phyloP scores from a whole-genome alignment of 169 alveolate genomes.

The Sarcocystis neurona region DNA sequence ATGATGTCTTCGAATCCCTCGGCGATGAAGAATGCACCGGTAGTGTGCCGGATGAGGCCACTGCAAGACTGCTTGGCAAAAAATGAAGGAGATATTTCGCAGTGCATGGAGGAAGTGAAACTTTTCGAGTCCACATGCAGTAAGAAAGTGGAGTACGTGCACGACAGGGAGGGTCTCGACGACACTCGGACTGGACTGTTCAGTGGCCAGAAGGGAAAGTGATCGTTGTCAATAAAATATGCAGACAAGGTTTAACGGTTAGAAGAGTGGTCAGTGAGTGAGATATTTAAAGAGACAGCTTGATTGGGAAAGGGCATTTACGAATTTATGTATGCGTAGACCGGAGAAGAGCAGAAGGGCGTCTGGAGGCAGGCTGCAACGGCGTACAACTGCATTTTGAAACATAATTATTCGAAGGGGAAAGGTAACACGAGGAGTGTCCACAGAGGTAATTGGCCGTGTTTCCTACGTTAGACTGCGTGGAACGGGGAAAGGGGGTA shows the following conservation, averaged over 20 bases:
- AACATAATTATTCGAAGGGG: no score
- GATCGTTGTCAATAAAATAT: no score
- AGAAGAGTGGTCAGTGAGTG: not conserved
- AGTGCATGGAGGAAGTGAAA: conserved; percentile 77
- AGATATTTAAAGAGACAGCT: not conserved
- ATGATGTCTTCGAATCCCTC: conserved; percentile 54
- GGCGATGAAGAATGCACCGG: conserved; percentile 59
- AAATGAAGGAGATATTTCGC: conserved; percentile 75
- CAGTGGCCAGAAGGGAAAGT: conserved; percentile 75
- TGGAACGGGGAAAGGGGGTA: no score
- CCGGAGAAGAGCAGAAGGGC: no score
- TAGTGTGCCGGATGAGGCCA: conserved; percentile 82
- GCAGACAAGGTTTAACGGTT: not conserved
- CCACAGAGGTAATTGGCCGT: no score
- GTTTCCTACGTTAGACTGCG: no score
- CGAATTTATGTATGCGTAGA: no score
- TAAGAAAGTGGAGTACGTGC: conserved; percentile 78
- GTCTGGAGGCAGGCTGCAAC: no score
- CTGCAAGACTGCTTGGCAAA: conserved; percentile 76
- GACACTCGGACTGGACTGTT: conserved; percentile 82
- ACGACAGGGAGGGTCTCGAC: conserved; percentile 85
- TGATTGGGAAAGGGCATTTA: not conserved
- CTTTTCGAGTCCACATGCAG: conserved; percentile 83
- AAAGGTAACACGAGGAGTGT: no score
- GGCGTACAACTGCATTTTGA: no score